These are phyloP conservation scores for Monilinia vaccinii-corymbosi DNA, from an alignment of 2,329 filamentous ascomycete species.

Conservation along the genomic window DNA sequence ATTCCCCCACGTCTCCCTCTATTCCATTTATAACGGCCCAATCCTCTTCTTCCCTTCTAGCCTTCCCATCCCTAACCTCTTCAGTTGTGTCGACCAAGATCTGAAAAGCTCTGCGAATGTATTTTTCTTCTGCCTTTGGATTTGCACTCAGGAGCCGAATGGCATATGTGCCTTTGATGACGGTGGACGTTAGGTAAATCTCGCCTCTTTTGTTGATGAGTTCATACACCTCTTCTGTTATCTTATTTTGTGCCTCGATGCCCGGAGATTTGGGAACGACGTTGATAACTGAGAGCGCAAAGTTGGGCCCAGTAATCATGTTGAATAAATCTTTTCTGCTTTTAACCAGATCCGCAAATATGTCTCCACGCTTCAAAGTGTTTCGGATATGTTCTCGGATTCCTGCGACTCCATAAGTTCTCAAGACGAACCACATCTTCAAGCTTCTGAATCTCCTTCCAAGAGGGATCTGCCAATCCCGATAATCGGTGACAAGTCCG, in stretches of 20 bases:
- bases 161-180: conserved; percentile 63
- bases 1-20: no score
- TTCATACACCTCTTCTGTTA: conserved; percentile 71
- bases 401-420: conserved; percentile 70
- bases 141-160: conserved; percentile 76
- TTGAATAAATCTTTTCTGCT: conserved; percentile 61
- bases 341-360: conserved; percentile 54
- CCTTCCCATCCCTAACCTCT: conserved; percentile 22
- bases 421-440: conserved; percentile 92
- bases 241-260: conserved; percentile 48
- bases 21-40: no score
- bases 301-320: conserved; percentile 64
- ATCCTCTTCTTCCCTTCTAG: neutral
- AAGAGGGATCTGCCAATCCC: conserved; percentile 94
- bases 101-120: conserved; percentile 65
- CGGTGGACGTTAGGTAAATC: conserved; percentile 73
- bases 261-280: conserved; percentile 38
- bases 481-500: conserved; percentile 85
- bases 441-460: conserved; percentile 79
- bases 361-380: conserved; percentile 59
- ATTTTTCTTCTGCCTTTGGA: conserved; percentile 58
- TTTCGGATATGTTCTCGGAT: conserved; percentile 64
- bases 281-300: conserved; percentile 70
- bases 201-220: conserved; percentile 62
- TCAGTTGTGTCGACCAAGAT: conserved; percentile 46